These are phyloP conservation scores for Solanum appendiculatum DNA, from an alignment of 257 asterid genomes.

Conservation along the genomic window DNA sequence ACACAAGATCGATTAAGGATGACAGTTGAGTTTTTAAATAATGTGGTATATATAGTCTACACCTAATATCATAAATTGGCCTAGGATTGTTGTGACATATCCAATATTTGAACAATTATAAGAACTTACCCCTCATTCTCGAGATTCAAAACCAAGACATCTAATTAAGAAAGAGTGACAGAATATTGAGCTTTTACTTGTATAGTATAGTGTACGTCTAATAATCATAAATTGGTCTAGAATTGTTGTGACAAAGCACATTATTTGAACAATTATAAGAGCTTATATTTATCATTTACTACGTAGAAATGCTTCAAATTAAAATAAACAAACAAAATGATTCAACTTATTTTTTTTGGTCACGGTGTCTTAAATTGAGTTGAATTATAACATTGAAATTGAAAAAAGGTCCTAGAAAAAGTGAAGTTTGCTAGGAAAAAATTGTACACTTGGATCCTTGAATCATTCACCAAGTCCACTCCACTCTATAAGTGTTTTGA, in stretches of 20 bases:
- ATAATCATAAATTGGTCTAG: background rate
- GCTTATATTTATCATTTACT: background rate
- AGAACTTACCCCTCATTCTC: accelerated
- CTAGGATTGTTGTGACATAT: background rate
- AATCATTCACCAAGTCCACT: background rate
- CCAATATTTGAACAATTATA: background rate
- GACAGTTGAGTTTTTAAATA: background rate
- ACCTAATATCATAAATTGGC: background rate
- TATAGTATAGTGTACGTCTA: background rate
- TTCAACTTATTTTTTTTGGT: background rate
- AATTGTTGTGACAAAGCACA: background rate
- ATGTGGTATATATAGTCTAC: background rate
- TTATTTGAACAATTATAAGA: background rate
- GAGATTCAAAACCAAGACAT: background rate
- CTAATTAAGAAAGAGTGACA: background rate
- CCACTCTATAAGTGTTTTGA: background rate
- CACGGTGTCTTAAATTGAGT: background rate
- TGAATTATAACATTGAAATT: no score
- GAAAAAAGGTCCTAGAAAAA: no score
- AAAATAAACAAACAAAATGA: background rate
- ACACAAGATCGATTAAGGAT: background rate
- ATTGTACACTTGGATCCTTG: background rate
- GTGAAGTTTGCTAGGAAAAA: no score
- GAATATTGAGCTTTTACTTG: background rate
- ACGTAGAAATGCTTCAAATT: background rate